These are phyloP conservation scores for Colletotrichum plurivorum DNA, from an alignment of 2,329 filamentous ascomycete species.

Conservation along the genomic window DNA sequence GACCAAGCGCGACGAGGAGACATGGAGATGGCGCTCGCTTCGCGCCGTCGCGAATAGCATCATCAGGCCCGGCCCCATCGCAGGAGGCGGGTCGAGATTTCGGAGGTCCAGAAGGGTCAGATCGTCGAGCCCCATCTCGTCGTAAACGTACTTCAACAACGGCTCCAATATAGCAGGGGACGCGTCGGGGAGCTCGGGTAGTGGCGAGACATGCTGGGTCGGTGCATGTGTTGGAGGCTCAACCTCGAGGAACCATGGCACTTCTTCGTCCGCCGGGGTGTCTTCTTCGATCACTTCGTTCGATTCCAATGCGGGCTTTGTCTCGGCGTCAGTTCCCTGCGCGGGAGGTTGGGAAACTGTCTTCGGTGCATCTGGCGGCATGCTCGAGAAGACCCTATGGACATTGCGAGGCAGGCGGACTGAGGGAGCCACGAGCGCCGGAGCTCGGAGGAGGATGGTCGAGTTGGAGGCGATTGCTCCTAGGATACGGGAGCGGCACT, in stretches of 20 bases:
- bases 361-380: constrained; percentile 38
- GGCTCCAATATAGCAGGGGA: constrained; percentile 80
- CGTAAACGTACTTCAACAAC: constrained; percentile 83
- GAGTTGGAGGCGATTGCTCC: constrained; percentile 42
- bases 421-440: constrained; percentile 2
- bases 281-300: constrained; percentile 26
- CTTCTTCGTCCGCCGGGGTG: constrained; percentile 42
- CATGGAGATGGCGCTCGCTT: constrained; percentile 92
- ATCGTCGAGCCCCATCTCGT: constrained; percentile 89
- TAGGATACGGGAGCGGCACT: constrained; percentile 45
- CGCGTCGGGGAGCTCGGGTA: constrained; percentile 73
- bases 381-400: constrained; percentile 43
- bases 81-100: constrained; percentile 85
- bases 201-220: constrained; percentile 60
- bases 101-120: constrained; percentile 87
- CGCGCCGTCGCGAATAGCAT: constrained; percentile 95
- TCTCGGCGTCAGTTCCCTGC: neutral
- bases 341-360: neutral
- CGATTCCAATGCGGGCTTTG: neutral
- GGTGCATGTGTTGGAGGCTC: constrained; percentile 69
- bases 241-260: constrained; percentile 91
- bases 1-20: constrained; percentile 90
- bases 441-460: constrained; percentile 14
- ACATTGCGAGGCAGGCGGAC: constrained; percentile 38
- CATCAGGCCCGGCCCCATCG: constrained; percentile 87